These are phyloP conservation scores for Metarhizium album DNA, from an alignment of 2,329 filamentous ascomycete species.

Conservation along the genomic window DNA sequence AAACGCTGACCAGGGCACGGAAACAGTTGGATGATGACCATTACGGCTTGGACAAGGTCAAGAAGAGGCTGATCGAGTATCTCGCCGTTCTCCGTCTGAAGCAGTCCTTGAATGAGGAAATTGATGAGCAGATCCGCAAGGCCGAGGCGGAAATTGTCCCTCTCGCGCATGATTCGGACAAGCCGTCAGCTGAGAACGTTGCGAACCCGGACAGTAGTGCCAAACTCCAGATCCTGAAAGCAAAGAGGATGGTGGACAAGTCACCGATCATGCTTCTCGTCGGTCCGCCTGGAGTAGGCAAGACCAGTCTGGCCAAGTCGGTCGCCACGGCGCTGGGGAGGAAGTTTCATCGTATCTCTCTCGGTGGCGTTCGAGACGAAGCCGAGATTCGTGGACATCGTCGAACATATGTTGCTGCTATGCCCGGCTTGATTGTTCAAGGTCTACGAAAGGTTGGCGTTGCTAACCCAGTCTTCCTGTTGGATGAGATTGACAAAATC, in stretches of 20 bases:
- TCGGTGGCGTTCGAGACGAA: constrained; percentile 91
- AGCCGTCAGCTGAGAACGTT: constrained; percentile 2
- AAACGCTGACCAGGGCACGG: constrained; percentile 67
- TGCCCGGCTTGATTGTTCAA: constrained; percentile 91
- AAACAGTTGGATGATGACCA: constrained; percentile 94
- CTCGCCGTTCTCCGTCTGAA: constrained; percentile 93
- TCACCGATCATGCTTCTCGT: constrained; percentile 91
- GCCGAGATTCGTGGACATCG: constrained; percentile 93
- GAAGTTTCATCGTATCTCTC: constrained; percentile 93
- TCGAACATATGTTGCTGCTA: constrained; percentile 94
- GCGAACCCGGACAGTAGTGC: constrained; percentile 31
- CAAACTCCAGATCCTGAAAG: constrained; percentile 65
- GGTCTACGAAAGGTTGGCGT: constrained; percentile 93
- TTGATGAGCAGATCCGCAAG: constrained; percentile 67
- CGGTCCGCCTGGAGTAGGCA: constrained; percentile 88
- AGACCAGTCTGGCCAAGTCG: constrained; percentile 89
- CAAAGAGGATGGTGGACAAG: constrained; percentile 82
- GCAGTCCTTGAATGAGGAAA: constrained; percentile 74
- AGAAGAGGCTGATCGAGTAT: constrained; percentile 92
- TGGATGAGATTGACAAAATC: constrained; percentile 98
- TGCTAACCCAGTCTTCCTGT: constrained; percentile 85
- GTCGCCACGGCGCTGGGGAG: constrained; percentile 84
- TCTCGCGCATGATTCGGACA: constrained; percentile 25
- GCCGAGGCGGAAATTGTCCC: constrained; percentile 54
- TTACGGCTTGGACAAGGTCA: constrained; percentile 92